phyloP scores from a whole-genome alignment of 2,329 filamentous ascomycete genomes.

The Didymella arachidicola region DNA sequence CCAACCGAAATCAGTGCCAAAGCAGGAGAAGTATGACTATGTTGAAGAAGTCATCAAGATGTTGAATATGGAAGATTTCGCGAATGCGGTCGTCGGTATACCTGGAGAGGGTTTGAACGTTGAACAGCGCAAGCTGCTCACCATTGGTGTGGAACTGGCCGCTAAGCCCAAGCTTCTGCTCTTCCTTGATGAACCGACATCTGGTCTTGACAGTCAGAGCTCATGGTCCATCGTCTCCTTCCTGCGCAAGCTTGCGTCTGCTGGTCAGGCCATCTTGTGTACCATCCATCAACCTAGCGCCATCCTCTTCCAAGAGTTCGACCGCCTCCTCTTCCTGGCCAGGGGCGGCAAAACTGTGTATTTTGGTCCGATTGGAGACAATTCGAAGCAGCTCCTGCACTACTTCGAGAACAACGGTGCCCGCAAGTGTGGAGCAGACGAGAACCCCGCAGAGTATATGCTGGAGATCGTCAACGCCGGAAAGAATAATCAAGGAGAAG shows the following conservation, averaged over 20 bases:
- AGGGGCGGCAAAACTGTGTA: constrained; percentile 57
- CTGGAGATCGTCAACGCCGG: constrained; percentile 58
- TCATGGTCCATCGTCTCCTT: constrained; percentile 71
- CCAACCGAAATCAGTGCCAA: constrained; percentile 63
- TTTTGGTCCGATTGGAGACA: constrained; percentile 57
- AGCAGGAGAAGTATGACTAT: constrained; percentile 66
- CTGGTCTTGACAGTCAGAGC: constrained; percentile 64
- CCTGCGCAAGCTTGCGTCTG: constrained; percentile 65
- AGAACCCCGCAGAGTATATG: constrained; percentile 82
- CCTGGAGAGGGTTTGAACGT: constrained; percentile 71
- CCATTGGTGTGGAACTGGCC: constrained; percentile 75
- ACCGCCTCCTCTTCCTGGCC: constrained; percentile 54
- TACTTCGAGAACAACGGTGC: constrained; percentile 72
- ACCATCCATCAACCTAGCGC: constrained; percentile 58
- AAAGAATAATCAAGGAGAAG: constrained; percentile 39
- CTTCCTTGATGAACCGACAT: constrained; percentile 67
- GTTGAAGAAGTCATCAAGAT: constrained; percentile 72
- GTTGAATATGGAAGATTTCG: constrained; percentile 72
- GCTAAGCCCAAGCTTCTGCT: constrained; percentile 70
- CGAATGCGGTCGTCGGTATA: constrained; percentile 70
- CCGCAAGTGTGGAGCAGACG: constrained; percentile 64
- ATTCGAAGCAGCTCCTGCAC: constrained; percentile 51
- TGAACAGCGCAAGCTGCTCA: constrained; percentile 73
- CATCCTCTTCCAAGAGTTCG: constrained; percentile 57
- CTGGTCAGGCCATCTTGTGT: constrained; percentile 56